Base-by-base conservation (phyloP, 1,139 yeast genomes). In the Geotrichum reessii region DNA sequence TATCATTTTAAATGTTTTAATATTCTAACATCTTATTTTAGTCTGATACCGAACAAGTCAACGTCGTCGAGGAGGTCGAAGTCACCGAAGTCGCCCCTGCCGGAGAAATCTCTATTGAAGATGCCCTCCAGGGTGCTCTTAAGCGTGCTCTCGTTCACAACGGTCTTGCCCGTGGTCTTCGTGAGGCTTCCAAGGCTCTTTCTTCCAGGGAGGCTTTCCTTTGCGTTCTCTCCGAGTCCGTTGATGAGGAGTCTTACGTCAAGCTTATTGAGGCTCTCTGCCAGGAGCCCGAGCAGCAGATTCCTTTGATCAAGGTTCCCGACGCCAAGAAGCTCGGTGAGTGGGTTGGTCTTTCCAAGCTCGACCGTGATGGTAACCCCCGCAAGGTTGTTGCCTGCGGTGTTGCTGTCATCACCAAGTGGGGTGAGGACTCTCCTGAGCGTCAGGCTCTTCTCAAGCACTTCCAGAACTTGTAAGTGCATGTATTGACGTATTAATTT, bases 381-480 rank as follows among this genome's bases (percentile, higher is more conserved):
- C 91, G 98, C 86, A 93, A 93, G 91, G 98, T 93, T 74, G 99
- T 95, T 78, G 99, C 98, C 82, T 96, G 97, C 80, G 92, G 98
- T 74, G 93, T 96, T 81, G 98, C 93, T 76, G 99, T 93, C 75
- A 91, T 93, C 85, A 91, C 89, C 86, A 87, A 90, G 95, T 93
- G 98, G 98, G 99, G 99, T 88, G 96, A 91, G 77, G 97, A 92
- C 81, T 88, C 98, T 74, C 95, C 87, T 76, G 99, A 92, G 83
- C 92, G 98, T 84, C 83, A 85, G 84, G 87, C 90, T 81, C 87
- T 93, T 79, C 86, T 93, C 80, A 95, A 91, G 81, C 93, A 90
- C 86, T 91, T 93, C 81, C 86, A 96, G 75, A 89, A 88, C 79
- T 92, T 89, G 81, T 83, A 83, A 76, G 55, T 55, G 22, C 24